These are phyloP conservation scores for Cutaneotrichosporon sp. DNA, from an alignment of 1,284 basidiomycete genomes.

Conservation along the genomic window DNA sequence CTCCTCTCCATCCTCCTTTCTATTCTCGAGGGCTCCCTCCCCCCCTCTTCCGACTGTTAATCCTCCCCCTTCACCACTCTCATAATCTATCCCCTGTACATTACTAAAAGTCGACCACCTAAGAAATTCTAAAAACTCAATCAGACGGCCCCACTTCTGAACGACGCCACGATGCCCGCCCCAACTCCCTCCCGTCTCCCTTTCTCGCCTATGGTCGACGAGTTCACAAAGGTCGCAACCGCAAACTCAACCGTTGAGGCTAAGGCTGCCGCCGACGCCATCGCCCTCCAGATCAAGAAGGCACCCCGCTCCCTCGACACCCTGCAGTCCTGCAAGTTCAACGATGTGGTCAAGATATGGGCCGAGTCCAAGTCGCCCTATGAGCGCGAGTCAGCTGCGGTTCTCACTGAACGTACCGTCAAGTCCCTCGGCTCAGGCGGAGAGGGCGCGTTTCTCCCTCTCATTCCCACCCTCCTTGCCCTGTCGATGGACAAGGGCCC, in stretches of 20 bases:
- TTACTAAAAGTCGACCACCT: slow-evolving; percentile 1
- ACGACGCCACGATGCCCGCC: slow-evolving; percentile 13
- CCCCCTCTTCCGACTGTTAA: neutral
- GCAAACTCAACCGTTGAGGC: slow-evolving; percentile 44
- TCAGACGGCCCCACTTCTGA: neutral
- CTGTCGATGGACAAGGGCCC: slow-evolving; percentile 93
- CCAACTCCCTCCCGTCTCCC: slow-evolving; percentile 39
- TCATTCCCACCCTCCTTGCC: slow-evolving; percentile 74
- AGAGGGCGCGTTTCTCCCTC: slow-evolving; percentile 76
- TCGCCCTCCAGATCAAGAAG: slow-evolving; percentile 41
- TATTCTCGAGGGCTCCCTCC: neutral
- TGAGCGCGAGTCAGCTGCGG: slow-evolving; percentile 85
- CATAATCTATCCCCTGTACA: neutral
- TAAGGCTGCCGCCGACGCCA: slow-evolving; percentile 43
- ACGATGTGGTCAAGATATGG: slow-evolving; percentile 64
- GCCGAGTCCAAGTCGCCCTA: slow-evolving; percentile 81
- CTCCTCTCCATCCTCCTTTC: neutral
- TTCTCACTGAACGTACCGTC: slow-evolving; percentile 75
- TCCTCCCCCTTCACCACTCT: slow-evolving; percentile 2
- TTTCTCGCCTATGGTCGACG: slow-evolving; percentile 32
- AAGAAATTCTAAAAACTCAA: neutral
- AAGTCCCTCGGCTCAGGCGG: slow-evolving; percentile 66
- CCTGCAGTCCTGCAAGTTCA: slow-evolving; percentile 48
- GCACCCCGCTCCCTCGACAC: slow-evolving; percentile 38
- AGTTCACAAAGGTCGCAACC: slow-evolving; percentile 37